Evolutionary conservation across 2,329 filamentous ascomycete genomes (phyloP), one percentile per base, ranked within the genome.

Genomic region (Verruconis gallopava): DNA sequence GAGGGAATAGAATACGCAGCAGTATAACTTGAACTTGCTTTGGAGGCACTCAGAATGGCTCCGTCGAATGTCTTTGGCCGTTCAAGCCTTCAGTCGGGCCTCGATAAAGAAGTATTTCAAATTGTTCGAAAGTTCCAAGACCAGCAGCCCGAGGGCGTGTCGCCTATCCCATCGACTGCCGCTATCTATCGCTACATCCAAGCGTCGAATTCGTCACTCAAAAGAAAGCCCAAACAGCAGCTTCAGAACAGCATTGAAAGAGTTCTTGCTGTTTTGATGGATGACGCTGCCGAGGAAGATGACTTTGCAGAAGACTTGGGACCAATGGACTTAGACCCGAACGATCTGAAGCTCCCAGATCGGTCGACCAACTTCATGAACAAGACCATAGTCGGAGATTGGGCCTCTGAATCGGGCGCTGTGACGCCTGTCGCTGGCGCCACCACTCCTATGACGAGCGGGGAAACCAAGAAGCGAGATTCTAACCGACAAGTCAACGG

Each of bases 201-300:
- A 51, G 66, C 69, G 39, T 94, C 86, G 12, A 95, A 95, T 57
- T 93, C 86, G 0, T 86, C 81, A 41, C 63, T 96, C 17, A 85
- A 83, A 48, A 71, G 91, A 17, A 77, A 82, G 50, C 85, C 85
- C 30, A 93, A 91, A 59, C 79, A 78, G 46, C 68, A 81, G 0
- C 64, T 96, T 1, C 84, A 94, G 57, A 83, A 91, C 48, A 81
- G 82, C 25, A 85, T 96, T 48, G 85, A 93, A 47, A 71, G 85
- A 5, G 85, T 88, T 0, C 64, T 95, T 13, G 73, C 79, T 5
- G 75, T 85, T 14, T 67, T 89, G 4, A 80, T 78, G 49, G 75
- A 84, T n/a, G 25, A 30, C 25, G 6, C n/a, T 9, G n/a, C 6
- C 49, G 72, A 78, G 46, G 59, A 67, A 12, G 71, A 67, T 37